A percentile compares a stretch with the other conserved stretches of the same genome.
phyloP scores from a whole-genome alignment of 2,329 filamentous ascomycete genomes.

The Chrysoporthe austroafricana region DNA sequence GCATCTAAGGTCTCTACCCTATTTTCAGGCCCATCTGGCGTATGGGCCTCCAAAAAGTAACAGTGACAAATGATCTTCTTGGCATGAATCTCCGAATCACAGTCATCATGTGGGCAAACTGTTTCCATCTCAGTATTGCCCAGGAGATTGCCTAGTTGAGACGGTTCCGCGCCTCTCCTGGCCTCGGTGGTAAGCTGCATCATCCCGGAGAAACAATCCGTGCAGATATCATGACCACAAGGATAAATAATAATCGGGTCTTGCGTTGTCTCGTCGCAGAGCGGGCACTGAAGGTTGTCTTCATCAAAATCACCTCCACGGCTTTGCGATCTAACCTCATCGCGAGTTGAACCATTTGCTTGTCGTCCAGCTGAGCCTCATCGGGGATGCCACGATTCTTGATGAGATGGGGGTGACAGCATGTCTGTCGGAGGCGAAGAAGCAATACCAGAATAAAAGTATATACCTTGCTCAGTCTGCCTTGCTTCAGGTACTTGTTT shows the following conservation, averaged over 20 bases:
- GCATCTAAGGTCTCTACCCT: background rate
- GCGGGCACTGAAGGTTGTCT: conserved; percentile 3
- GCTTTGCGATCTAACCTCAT: conserved; percentile 27
- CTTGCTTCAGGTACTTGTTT: conserved; percentile 35
- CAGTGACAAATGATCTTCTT: conserved; percentile 19
- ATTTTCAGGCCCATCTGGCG: background rate
- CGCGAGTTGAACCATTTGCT: conserved; percentile 37
- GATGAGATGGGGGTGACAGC: conserved; percentile 73
- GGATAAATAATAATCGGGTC: conserved; percentile 36
- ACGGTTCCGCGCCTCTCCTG: background rate
- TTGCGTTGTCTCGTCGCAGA: conserved; percentile 8
- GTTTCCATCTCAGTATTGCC: background rate
- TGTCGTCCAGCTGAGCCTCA: conserved; percentile 32
- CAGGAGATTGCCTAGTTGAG: background rate
- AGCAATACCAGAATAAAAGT: conserved; percentile 77
- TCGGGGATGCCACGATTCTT: conserved; percentile 36
- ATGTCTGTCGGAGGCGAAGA: conserved; percentile 75
- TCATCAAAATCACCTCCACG: conserved; percentile 26
- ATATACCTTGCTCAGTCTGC: conserved; percentile 56
- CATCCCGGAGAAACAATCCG: conserved; percentile 35
- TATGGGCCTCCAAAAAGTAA: conserved; percentile 15
- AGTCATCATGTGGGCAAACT: conserved; percentile 7
- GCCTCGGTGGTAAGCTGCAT: conserved; percentile 15
- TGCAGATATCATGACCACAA: conserved; percentile 38
- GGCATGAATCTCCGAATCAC: conserved; percentile 6